Base-by-base conservation (phyloP, 345 rosid species). In the Pugionium cornutum region DNA sequence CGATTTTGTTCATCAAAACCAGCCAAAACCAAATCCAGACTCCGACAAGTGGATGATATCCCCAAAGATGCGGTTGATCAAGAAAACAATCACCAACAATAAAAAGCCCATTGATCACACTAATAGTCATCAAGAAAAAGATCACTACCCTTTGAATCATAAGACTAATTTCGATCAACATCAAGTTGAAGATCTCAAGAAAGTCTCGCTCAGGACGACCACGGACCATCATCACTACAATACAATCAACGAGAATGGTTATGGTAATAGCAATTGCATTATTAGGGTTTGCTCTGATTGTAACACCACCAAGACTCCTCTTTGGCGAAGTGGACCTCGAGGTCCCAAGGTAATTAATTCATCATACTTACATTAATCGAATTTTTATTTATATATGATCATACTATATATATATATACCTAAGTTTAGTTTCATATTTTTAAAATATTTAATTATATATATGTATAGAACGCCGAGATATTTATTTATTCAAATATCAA, bases 241-340 rank as follows among this genome's bases (percentile, higher is more conserved):
- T 52, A 66, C 67, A 44, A 44, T 45, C 44, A 51, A 45, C 57
- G 77, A 66, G 52, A 74, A 46, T 62, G 59, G 53, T 39, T 73
- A 73, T 60, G 64, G 60, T 61, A 74, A 54, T 41, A 74, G 67
- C 73, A 74, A 55, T 55, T 73, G 77, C 59, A 59, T 67, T 28
- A 40, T 74, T 62, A 74, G 77, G 59, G 77, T 67, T 83, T 92
- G 98, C 76, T 67, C 96, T 58, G 92, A 89, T 70, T 92, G 98
- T 55, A 87, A 82, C 86, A 89, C 98, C 10, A 87, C 94, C 9
- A 92, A 89, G 78, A 92, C 98, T 72, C 98, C 98, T 75, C 92
- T 92, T 64, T 92, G 98, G 98, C 83, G 98, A 69, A 86, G 98
- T 64, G 98, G 98, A 27, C 96, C 97, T 9, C 76, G 81, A 75